phyloP scores from a whole-genome alignment of 306 rosid species.

The Cicer cuneatum region DNA sequence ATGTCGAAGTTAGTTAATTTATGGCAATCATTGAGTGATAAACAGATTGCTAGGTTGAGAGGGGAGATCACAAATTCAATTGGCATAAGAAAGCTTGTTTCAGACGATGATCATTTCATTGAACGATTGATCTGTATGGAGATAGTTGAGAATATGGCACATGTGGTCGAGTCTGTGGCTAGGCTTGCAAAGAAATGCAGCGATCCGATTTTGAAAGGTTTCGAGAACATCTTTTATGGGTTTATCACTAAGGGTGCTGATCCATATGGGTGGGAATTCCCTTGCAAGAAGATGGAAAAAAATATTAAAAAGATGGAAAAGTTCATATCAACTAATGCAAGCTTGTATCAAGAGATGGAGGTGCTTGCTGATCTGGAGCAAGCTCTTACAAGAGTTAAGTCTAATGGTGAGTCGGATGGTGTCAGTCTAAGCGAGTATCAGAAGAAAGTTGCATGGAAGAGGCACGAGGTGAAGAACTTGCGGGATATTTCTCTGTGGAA shows the following conservation, averaged over 20 bases:
- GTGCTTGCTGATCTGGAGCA: slow-evolving; percentile 84
- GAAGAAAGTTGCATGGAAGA: slow-evolving; percentile 82
- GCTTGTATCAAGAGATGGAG: slow-evolving; percentile 89
- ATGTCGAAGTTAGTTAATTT: slow-evolving; percentile 87
- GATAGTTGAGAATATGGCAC: slow-evolving; percentile 73
- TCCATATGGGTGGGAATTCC: slow-evolving; percentile 77
- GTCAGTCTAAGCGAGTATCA: slow-evolving; percentile 67
- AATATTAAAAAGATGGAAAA: slow-evolving; percentile 88
- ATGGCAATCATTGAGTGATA: slow-evolving; percentile 80
- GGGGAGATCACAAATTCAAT: slow-evolving; percentile 73
- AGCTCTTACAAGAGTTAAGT: slow-evolving; percentile 72
- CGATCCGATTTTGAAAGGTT: slow-evolving; percentile 70
- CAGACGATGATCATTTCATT: slow-evolving; percentile 72
- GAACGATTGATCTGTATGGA: slow-evolving; percentile 74
- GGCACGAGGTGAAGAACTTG: slow-evolving; percentile 74
- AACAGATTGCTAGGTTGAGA: slow-evolving; percentile 64
- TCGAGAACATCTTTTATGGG: slow-evolving; percentile 65
- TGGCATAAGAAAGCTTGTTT: slow-evolving; percentile 82
- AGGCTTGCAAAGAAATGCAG: slow-evolving; percentile 90
- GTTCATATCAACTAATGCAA: slow-evolving; percentile 72
- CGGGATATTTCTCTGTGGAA: slow-evolving; percentile 84
- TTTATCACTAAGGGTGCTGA: slow-evolving; percentile 61
- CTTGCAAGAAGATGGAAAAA: slow-evolving; percentile 81
- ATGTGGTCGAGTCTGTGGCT: slow-evolving; percentile 84
- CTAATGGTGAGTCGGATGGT: slow-evolving; percentile 54